phyloP scores from a whole-genome alignment of 1,284 basidiomycete genomes.

The Ustilago cynodontis region DNA sequence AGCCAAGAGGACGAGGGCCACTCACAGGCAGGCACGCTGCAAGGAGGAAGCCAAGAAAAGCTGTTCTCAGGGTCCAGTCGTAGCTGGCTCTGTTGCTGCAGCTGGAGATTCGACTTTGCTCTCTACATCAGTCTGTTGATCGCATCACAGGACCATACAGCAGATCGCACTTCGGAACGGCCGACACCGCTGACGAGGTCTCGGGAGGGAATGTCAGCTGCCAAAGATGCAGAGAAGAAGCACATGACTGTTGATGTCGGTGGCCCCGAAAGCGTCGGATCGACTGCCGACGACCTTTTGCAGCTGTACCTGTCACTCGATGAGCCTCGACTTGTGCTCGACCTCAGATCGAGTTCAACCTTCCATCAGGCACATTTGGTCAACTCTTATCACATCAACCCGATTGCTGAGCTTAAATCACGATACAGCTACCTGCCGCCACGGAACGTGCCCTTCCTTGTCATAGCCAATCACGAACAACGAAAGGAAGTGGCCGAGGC shows the following conservation, averaged over 20 bases:
- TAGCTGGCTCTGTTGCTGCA: background rate
- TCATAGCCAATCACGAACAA: constrained; percentile 22
- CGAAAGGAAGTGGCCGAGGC: constrained; percentile 18
- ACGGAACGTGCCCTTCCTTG: constrained; percentile 29
- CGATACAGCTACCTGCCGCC: constrained; percentile 51
- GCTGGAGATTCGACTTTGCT: too few species aligned
- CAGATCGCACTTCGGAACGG: background rate
- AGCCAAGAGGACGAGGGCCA: background rate
- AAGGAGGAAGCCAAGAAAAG: constrained; percentile 1
- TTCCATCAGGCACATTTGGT: constrained; percentile 39
- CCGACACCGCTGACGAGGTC: constrained; percentile 6
- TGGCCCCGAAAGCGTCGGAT: background rate
- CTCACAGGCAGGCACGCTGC: background rate
- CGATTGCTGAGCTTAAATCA: constrained; percentile 34
- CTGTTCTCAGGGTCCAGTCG: constrained; percentile 1
- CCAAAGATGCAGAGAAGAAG: background rate
- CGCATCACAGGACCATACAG: background rate
- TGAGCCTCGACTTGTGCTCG: constrained; percentile 39
- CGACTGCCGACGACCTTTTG: constrained; percentile 1
- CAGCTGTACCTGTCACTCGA: constrained; percentile 19
- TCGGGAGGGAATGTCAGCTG: constrained; percentile 10
- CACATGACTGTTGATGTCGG: background rate
- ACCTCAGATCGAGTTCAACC: constrained; percentile 23
- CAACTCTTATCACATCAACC: constrained; percentile 34
- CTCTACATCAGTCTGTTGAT: background rate